Base-by-base conservation (phyloP, 73 alveolate species). In the Paramecium tetraurelia region DNA sequence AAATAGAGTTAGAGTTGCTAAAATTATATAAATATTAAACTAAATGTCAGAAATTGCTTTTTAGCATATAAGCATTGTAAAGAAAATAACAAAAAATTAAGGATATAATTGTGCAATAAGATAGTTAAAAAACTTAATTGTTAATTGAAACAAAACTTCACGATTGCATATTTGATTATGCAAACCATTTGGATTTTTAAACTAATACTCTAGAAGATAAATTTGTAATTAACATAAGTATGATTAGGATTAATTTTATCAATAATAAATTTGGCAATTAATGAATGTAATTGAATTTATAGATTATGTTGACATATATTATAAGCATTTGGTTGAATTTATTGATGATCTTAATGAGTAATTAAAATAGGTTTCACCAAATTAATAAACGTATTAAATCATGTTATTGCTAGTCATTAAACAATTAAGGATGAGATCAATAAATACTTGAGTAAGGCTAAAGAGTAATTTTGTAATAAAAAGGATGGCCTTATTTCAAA, bases 231-330 rank as follows among this genome's bases (percentile, higher is more conserved):
- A 31, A 43, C 43, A 40, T 77, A 16, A 14, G 12, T 40, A 80
- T 80, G n/a, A 0, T 80, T 31, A 80, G 57, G 90, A 80, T 43
- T 22, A 80, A 80, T 43, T 14, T n/a, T 80, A 80, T 80, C 18
- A 80, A 12, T 24, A 40, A 9, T 24, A 46, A 11, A 46, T 40
- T 4, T 43, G 57, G 46, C 24, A 44, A 44, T 18, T 80, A 38
- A 44, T 41, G 70, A 80, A 80, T 44, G 3, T 80, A 9, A 41
- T 80, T 40, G 90, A 80, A 31, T 80, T 80, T 80, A 80, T 80
- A 12, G 75, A 80, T 80, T 80, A 80, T 46, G 90, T 35, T 24
- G 29, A 31, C 16, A 22, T 31, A 6, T 80, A 80, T 46, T 41
- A 16, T 43, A 27, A 41, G 38, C 27, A 80, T 14, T 20, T 80